A percentile compares a stretch with the other conserved stretches of the same genome.
Conservation (phyloP, 1,284 basidiomycete species). For the Salmacisia buchloeana region DNA sequence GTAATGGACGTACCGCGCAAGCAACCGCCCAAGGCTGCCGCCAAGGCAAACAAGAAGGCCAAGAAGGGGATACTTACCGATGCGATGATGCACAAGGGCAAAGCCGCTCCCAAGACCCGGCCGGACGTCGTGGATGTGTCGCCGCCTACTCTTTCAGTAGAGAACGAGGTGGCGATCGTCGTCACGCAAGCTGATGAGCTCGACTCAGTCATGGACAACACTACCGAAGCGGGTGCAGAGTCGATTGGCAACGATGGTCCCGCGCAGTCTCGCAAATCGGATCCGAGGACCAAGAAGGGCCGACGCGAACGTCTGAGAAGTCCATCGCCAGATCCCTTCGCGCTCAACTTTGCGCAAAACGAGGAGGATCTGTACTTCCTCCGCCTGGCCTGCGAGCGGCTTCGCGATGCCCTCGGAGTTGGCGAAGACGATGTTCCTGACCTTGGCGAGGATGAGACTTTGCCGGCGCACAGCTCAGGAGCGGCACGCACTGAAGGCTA, state of each 20-base stretch:
- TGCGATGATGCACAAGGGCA: background rate
- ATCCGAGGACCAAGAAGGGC: constrained; percentile 5
- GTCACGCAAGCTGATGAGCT: background rate
- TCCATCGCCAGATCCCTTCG: constrained; percentile 57
- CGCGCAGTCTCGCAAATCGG: background rate
- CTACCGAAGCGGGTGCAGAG: no score
- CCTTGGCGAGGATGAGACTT: constrained; percentile 48
- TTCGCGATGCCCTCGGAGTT: constrained; percentile 31
- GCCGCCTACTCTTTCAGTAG: background rate
- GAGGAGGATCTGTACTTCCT: constrained; percentile 88
- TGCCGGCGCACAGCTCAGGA: constrained; percentile 62
- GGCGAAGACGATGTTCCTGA: constrained; percentile 17
- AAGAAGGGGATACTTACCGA: constrained; percentile 4
- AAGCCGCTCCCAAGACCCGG: background rate
- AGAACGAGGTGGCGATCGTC: background rate
- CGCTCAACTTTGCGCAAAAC: constrained; percentile 65
- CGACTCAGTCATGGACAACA: constrained; percentile 17
- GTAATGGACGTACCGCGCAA: background rate
- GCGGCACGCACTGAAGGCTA: constrained; percentile 87
- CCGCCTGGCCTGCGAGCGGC: constrained; percentile 60
- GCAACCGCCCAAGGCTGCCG: constrained; percentile 1
- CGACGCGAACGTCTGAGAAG: background rate
- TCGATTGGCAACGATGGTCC: no score
- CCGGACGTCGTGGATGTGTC: background rate
- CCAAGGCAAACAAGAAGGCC: constrained; percentile 10